These are phyloP conservation scores for Malus sylvestris DNA, from an alignment of 306 rosid genomes.

Conservation along the genomic window DNA sequence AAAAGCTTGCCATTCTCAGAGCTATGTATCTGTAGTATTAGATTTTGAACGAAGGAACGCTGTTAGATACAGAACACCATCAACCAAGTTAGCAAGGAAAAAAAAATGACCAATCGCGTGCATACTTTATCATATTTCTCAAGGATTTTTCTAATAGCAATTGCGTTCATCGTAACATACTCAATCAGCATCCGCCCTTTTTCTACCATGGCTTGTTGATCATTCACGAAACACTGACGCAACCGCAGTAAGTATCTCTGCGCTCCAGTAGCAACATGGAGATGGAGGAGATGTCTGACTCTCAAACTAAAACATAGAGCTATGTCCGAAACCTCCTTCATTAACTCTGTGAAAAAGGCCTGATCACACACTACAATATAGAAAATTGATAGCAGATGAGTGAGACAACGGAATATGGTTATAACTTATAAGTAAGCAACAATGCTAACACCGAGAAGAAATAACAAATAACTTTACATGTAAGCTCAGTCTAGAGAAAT, in stretches of 20 bases:
- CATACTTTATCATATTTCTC: slow-evolving; percentile 90
- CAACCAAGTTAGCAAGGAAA: slow-evolving; percentile 1
- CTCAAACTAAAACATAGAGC: slow-evolving; percentile 63
- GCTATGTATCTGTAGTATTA: slow-evolving; percentile 51
- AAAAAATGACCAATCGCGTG: slow-evolving; percentile 1
- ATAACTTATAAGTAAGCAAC: background rate
- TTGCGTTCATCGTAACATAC: slow-evolving; percentile 77
- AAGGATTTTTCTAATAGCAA: slow-evolving; percentile 84
- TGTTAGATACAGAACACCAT: background rate
- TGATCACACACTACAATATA: slow-evolving; percentile 58
- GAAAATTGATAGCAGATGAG: slow-evolving; percentile 1
- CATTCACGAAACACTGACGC: slow-evolving; percentile 59
- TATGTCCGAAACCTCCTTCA: slow-evolving; percentile 75
- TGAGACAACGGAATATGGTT: background rate
- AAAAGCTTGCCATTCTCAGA: slow-evolving; percentile 68
- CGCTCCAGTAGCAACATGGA: slow-evolving; percentile 66
- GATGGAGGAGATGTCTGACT: slow-evolving; percentile 71
- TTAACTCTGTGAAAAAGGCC: slow-evolving; percentile 67
- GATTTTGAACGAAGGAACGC: background rate
- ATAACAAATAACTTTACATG: background rate
- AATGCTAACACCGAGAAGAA: background rate
- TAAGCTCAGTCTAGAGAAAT: background rate
- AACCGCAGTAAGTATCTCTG: slow-evolving; percentile 54
- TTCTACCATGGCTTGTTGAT: slow-evolving; percentile 46
- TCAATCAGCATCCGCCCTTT: slow-evolving; percentile 69